A percentile compares a stretch with the other conserved stretches of the same genome.
These are phyloP conservation scores for Solanum megistacrolobum DNA, from an alignment of 257 asterid genomes.

Conservation along the genomic window DNA sequence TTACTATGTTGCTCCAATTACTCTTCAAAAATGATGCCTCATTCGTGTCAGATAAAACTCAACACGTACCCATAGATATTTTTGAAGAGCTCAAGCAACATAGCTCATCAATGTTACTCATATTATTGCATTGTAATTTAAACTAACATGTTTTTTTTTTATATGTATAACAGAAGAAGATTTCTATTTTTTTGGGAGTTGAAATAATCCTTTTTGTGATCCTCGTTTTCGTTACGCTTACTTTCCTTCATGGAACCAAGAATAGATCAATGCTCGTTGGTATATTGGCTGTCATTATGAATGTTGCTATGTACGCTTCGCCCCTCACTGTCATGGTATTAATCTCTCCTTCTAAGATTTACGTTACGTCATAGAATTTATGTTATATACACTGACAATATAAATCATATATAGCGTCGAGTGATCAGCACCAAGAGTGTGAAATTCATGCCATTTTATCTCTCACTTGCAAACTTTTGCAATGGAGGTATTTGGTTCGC, in stretches of 20 bases:
- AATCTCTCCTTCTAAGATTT: no score
- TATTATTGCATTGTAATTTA: background rate
- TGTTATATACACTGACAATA: background rate
- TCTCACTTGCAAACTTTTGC: conserved; percentile 48
- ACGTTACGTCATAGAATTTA: background rate
- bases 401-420: conserved; percentile 19
- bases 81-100: background rate
- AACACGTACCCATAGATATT: no score
- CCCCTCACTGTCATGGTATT: conserved; percentile 62
- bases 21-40: no score
- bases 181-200: conserved; percentile 9
- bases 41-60: no score
- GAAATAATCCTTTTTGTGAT: conserved; percentile 16
- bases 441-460: conserved; percentile 62
- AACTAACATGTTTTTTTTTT: background rate
- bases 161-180: conserved; percentile 29
- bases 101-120: background rate
- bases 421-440: conserved; percentile 77
- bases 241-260: conserved; percentile 27
- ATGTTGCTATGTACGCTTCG: conserved; percentile 43
- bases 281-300: conserved; percentile 29
- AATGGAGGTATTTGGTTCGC: conserved; percentile 57
- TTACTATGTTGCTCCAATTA: background rate
- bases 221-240: conserved; percentile 22
- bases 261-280: conserved; percentile 40